Percentiles rank a stretch among this genome's conserved stretches.
Evolutionary conservation across 306 rosid species (phyloP).

Genomic region (Prinsepia uniflora): DNA sequence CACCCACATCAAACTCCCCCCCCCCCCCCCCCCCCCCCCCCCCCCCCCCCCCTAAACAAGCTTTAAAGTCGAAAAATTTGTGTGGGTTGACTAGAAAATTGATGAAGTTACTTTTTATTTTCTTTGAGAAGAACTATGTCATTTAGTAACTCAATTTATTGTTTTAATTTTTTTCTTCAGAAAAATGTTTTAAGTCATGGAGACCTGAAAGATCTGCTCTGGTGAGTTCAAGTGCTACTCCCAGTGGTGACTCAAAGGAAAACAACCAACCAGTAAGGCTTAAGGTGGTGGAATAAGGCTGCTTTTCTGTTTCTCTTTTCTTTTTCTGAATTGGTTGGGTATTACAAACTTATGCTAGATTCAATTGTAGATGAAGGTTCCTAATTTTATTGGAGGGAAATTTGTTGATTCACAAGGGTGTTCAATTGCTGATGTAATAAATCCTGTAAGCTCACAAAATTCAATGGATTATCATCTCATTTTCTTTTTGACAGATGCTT

Average conservation of each 20-base stretch:
- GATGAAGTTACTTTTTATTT: neutral
- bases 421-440: conserved; percentile 44
- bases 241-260: conserved; percentile 32
- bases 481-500: conserved; percentile 10
- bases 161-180: conserved; percentile 34
- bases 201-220: conserved; percentile 41
- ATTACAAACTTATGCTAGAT: conserved; percentile 26
- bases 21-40: too few relatives aligned
- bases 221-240: conserved; percentile 31
- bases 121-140: neutral
- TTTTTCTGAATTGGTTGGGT: conserved; percentile 13
- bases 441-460: conserved; percentile 54
- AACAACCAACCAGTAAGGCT: conserved; percentile 51
- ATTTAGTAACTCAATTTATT: neutral
- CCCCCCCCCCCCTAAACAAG: neutral
- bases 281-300: conserved; percentile 14
- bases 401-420: conserved; percentile 48
- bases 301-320: conserved; percentile 12
- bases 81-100: neutral
- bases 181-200: conserved; percentile 58
- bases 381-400: conserved; percentile 66
- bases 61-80: neutral
- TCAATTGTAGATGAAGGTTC: conserved; percentile 58
- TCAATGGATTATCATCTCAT: conserved; percentile 10
- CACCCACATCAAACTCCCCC: too few relatives aligned